Evolutionary conservation across 2,329 filamentous ascomycete species (phyloP).

Genomic region (Claviceps paspali): DNA sequence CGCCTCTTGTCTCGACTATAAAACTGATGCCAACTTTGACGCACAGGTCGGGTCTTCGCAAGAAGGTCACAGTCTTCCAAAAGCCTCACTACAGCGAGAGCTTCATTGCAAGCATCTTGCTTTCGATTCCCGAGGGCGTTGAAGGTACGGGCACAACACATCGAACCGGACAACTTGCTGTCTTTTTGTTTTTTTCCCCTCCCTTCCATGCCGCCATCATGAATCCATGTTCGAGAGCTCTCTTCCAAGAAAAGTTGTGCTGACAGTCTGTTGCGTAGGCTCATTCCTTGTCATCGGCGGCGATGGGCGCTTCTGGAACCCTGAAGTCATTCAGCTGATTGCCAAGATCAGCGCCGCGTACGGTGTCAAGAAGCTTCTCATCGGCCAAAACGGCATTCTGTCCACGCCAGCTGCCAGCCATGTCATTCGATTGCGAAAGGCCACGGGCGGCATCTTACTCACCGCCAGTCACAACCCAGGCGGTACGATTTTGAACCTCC

Average conservation of each 20-base stretch:
- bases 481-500: constrained; percentile 39
- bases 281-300: constrained; percentile 92
- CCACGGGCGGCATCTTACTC: constrained; percentile 89
- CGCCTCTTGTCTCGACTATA: too few species aligned
- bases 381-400: constrained; percentile 91
- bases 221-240: too few species aligned
- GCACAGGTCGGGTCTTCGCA: constrained; percentile 82
- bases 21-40: neutral
- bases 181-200: too few species aligned
- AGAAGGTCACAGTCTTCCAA: constrained; percentile 98
- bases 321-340: constrained; percentile 90
- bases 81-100: constrained; percentile 90
- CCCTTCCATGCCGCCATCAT: too few species aligned
- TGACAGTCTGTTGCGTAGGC: constrained; percentile 18
- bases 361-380: constrained; percentile 95
- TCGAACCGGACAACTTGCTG: neutral
- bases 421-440: constrained; percentile 85
- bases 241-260: too few species aligned
- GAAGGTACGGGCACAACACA: constrained; percentile 52
- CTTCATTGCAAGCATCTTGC: constrained; percentile 84
- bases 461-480: constrained; percentile 98
- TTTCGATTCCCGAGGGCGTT: constrained; percentile 89
- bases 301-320: constrained; percentile 94
- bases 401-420: constrained; percentile 94
- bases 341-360: constrained; percentile 95